Percentiles rank a stretch among this genome's conserved stretches.
Evolutionary conservation across 345 rosid genomes (phyloP).

Genomic region (Ceriops zippeliana): DNA sequence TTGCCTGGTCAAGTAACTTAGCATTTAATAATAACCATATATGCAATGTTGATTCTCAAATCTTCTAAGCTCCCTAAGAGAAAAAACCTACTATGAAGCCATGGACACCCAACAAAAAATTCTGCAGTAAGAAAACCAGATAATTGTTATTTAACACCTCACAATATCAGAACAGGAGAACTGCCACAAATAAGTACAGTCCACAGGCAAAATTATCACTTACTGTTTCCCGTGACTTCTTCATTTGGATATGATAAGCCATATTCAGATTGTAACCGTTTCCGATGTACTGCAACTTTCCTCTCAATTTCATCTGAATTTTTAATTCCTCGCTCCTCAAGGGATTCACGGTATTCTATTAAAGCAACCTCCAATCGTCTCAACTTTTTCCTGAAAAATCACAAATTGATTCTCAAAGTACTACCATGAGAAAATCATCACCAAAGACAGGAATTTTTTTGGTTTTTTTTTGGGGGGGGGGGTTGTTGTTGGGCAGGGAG

Average conservation of each 20-base stretch:
- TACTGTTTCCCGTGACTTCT: constrained; percentile 48
- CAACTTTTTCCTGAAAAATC: constrained; percentile 63
- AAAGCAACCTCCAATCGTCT: constrained; percentile 87
- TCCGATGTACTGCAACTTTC: constrained; percentile 70
- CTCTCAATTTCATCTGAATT: constrained; percentile 82
- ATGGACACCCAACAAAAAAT: background rate
- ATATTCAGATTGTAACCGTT: constrained; percentile 69
- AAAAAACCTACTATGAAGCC: background rate
- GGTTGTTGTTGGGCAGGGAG: too few species aligned
- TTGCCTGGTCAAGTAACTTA: background rate
- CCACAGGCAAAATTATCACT: constrained; percentile 30
- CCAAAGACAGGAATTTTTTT: too few species aligned
- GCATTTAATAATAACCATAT: background rate
- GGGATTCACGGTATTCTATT: constrained; percentile 93
- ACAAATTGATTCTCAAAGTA: too few species aligned
- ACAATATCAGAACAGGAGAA: background rate
- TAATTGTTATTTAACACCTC: background rate
- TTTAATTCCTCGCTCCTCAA: constrained; percentile 83
- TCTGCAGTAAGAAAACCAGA: background rate
- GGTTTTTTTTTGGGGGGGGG: too few species aligned
- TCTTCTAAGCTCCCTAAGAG: background rate
- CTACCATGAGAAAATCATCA: too few species aligned
- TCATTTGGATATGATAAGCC: constrained; percentile 49
- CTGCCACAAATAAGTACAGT: too few species aligned
- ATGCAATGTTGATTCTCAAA: background rate